Evolutionary conservation across 2,329 filamentous ascomycete species (phyloP).

Genomic region (Rhynchosporium graminicola): DNA sequence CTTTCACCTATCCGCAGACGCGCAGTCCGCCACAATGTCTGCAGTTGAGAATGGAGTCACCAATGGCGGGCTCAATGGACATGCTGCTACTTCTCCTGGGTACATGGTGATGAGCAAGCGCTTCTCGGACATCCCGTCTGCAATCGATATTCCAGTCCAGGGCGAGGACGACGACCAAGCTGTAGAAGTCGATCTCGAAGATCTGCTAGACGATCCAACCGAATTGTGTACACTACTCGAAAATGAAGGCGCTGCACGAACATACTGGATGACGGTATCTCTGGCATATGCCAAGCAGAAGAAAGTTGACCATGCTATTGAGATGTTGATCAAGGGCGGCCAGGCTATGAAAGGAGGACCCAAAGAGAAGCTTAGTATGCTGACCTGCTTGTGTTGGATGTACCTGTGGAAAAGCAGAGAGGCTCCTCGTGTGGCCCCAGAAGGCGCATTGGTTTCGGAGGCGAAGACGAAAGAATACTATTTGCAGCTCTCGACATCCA

Average conservation of each 20-base stretch:
- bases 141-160: conserved; percentile 67
- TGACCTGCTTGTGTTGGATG: conserved; percentile 70
- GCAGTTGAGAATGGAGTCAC: conserved; percentile 31
- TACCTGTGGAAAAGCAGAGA: conserved; percentile 70
- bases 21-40: conserved; percentile 31
- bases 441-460: conserved; percentile 66
- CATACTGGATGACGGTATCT: conserved; percentile 97
- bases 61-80: conserved; percentile 36
- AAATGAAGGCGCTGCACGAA: conserved; percentile 87
- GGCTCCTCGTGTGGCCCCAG: conserved; percentile 64
- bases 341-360: conserved; percentile 58
- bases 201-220: conserved; percentile 88
- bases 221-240: conserved; percentile 94
- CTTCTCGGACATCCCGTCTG: conserved; percentile 64
- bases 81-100: conserved; percentile 26
- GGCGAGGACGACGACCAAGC: conserved; percentile 65
- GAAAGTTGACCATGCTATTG: conserved; percentile 82
- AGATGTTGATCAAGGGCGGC: conserved; percentile 68
- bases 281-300: conserved; percentile 95
- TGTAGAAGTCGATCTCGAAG: conserved; percentile 91
- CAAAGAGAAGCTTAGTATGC: conserved; percentile 67
- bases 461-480: conserved; percentile 92
- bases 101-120: conserved; percentile 44
- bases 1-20: not conserved
- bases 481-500: conserved; percentile 84